Evolutionary conservation across 805 yeast species (phyloP).

Genomic region (Zygosaccharomyces bailii): DNA sequence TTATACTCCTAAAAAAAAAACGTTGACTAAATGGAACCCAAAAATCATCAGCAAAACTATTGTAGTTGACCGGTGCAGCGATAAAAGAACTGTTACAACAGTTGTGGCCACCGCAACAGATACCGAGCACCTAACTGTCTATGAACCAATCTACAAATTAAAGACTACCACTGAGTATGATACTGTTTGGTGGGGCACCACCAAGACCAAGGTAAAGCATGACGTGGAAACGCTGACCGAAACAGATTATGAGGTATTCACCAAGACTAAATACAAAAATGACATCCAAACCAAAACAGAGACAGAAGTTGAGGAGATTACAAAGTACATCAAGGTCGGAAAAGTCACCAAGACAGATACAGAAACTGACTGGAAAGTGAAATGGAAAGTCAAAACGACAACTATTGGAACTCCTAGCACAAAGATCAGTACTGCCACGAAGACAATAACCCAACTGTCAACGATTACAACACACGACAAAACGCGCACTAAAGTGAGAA

Average conservation of each 20-base stretch:
- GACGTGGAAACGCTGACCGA: conserved; percentile 31
- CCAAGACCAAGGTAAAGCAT: conserved; percentile 30
- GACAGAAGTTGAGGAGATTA: conserved; percentile 24
- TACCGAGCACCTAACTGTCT: conserved; percentile 10
- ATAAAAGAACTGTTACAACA: conserved; percentile 18
- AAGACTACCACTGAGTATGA: conserved; percentile 16
- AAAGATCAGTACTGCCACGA: conserved; percentile 23
- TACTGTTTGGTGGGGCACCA: conserved; percentile 20
- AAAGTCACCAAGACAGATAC: conserved; percentile 27
- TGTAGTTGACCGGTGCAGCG: conserved; percentile 12
- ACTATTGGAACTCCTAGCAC: conserved; percentile 15
- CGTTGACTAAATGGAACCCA: conserved; percentile 16
- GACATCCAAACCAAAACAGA: conserved; percentile 25
- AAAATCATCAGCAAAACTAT: conserved; percentile 10
- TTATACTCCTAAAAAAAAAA: conserved; percentile 16
- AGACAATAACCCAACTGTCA: conserved; percentile 18
- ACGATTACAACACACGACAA: conserved; percentile 8
- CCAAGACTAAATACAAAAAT: conserved; percentile 20
- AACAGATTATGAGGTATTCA: conserved; percentile 19
- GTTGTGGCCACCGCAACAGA: conserved; percentile 5
- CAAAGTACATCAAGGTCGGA: conserved; percentile 22
- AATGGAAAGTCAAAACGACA: conserved; percentile 17
- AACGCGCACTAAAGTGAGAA: conserved; percentile 7
- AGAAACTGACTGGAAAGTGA: conserved; percentile 22
- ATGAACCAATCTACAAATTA: conserved; percentile 6